phyloP scores from a whole-genome alignment of 1,284 basidiomycete species.

The Athelia psychrophila region DNA sequence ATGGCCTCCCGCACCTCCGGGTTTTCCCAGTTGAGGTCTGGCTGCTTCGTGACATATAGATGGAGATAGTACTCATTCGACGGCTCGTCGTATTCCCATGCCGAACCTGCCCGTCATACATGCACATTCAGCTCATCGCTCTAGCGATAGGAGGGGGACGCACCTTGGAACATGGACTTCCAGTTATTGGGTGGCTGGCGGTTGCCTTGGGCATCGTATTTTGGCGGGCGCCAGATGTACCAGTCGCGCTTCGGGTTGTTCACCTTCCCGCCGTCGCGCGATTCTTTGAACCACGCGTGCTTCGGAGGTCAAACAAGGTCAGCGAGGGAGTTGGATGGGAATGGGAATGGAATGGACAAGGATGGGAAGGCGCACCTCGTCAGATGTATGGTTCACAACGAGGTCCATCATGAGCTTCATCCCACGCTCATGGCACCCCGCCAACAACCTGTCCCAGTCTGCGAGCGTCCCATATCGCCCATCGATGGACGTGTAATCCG shows the following conservation, averaged over 20 bases:
- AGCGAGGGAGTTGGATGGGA: neutral
- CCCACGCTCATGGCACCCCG: conserved; percentile 56
- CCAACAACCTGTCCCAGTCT: conserved; percentile 67
- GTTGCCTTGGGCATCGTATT: conserved; percentile 48
- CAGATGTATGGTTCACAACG: conserved; percentile 79
- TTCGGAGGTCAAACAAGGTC: conserved; percentile 16
- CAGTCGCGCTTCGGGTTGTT: conserved; percentile 64
- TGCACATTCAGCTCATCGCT: neutral
- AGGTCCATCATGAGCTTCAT: conserved; percentile 82
- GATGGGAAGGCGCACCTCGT: conserved; percentile 49
- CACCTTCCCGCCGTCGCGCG: conserved; percentile 48
- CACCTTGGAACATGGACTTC: conserved; percentile 65
- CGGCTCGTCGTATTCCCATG: conserved; percentile 70
- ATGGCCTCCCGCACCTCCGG: conserved; percentile 60
- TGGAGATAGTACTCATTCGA: conserved; percentile 78
- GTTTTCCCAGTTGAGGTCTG: conserved; percentile 81
- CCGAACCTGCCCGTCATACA: conserved; percentile 45
- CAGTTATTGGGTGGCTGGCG: conserved; percentile 74
- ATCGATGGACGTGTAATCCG: conserved; percentile 74
- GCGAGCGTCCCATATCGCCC: conserved; percentile 70
- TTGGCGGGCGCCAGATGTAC: conserved; percentile 75
- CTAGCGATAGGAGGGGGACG: conserved; percentile 1
- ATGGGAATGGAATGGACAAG: no score
- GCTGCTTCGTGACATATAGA: conserved; percentile 68
- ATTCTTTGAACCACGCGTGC: conserved; percentile 76